Base-by-base conservation (phyloP, 2,329 filamentous ascomycete species). In the Colletotrichum lindemuthianum region DNA sequence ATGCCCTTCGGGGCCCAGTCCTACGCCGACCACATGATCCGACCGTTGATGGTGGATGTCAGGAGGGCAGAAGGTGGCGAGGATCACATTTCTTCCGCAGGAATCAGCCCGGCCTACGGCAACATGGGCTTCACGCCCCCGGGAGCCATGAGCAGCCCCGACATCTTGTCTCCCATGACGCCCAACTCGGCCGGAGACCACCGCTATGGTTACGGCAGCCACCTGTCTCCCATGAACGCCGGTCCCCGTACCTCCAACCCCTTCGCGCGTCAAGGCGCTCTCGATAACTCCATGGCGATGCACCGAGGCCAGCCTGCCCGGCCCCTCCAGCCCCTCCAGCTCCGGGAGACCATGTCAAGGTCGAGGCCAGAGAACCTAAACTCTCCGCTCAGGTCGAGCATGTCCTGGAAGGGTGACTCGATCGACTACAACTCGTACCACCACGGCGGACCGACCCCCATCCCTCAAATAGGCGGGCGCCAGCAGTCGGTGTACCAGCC, bases 11-110 rank as follows among this genome's bases (percentile, higher is more conserved):
- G 77, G 6, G 76, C 72, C 15, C 79, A 83, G 36, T 77, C 81
- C 3, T 89, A 87, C 70, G 76, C 81, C 6, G 84, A 87, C 66
- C 87, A 87, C 61, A 87, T 89, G 77, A 86, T 89, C 78, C 83
- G 89, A 37, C 88, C 90, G 2, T 73, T 92, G 67, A 88, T 91
- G 77, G 83, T 92, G 32, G 90, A 92, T 70, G 84, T 91, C 67
- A 82, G 90, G 65, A 84, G 89, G 69, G 78, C 83, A 34, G 86
- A 89, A 8, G 58, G 61, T 37, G 83, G 84, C 10, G 87, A 88
- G n/a, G 86, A 89, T 24, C 88, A 90, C 70, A 81, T 90, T 69
- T 91, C 90, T 10, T 85, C 89, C 1, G 87, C 88, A 0, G 87
- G 87, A 10, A 81, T 92, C 33, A 91, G 86, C 67, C 88, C 90